Evolutionary conservation across 1,284 basidiomycete species (phyloP).

Genomic region (Meripilus lineatus): DNA sequence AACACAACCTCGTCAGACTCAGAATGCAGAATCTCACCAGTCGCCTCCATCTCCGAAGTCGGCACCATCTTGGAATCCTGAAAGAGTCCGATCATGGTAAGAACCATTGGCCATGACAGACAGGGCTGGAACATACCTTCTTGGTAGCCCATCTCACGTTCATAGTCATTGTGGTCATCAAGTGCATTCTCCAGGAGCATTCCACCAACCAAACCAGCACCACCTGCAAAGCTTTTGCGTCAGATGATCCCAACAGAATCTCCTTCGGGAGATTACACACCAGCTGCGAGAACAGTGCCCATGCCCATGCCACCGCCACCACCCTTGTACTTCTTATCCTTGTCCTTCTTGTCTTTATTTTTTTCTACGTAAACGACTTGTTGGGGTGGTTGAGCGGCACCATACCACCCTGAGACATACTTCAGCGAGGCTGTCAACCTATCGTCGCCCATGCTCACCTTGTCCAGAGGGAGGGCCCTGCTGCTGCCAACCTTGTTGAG

Average conservation of each 20-base stretch:
- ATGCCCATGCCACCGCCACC: slow-evolving; percentile 33
- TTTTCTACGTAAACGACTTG: slow-evolving; percentile 12
- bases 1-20: not conserved
- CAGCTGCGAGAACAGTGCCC: slow-evolving; percentile 36
- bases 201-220: slow-evolving; percentile 57
- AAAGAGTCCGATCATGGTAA: not conserved
- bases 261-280: slow-evolving; percentile 23
- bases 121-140: slow-evolving; percentile 26
- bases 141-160: slow-evolving; percentile 33
- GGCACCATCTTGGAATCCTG: slow-evolving; percentile 20
- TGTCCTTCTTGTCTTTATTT: slow-evolving; percentile 22
- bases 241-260: slow-evolving; percentile 7
- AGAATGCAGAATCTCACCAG: slow-evolving; percentile 12
- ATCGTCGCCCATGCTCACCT: not conserved
- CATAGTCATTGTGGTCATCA: slow-evolving; percentile 38
- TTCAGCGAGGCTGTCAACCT: not conserved
- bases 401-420: slow-evolving; percentile 8
- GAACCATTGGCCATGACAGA: no score
- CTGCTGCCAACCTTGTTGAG: slow-evolving; percentile 8
- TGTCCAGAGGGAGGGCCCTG: slow-evolving; percentile 1
- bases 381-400: not conserved
- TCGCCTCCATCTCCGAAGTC: slow-evolving; percentile 20
- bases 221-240: slow-evolving; percentile 31
- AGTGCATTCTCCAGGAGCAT: slow-evolving; percentile 46
- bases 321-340: slow-evolving; percentile 30